These are phyloP conservation scores for Eucalyptus pumila DNA, from an alignment of 345 rosid genomes.

Conservation along the genomic window DNA sequence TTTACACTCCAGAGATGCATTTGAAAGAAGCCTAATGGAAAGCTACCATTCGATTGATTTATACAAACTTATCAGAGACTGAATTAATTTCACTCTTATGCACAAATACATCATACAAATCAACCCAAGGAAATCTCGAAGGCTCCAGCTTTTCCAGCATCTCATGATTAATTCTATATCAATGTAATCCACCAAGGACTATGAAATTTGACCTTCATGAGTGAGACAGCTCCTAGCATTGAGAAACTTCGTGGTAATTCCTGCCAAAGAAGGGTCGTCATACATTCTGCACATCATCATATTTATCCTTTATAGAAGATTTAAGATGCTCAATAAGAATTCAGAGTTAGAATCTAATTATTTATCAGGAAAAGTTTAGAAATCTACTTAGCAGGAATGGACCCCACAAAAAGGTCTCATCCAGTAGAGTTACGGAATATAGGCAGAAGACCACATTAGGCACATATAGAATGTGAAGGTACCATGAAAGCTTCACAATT, in stretches of 20 bases:
- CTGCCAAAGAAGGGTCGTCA: not conserved
- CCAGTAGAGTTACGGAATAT: not conserved
- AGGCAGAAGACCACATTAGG: not conserved
- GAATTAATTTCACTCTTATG: not conserved
- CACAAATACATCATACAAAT: not conserved
- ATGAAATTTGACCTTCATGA: not conserved
- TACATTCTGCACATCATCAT: not conserved
- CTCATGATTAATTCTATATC: not conserved
- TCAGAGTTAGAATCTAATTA: not conserved
- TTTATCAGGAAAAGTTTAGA: not conserved
- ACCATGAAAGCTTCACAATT: constrained; percentile 10
- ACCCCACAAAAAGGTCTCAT: not conserved
- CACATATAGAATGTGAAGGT: not conserved
- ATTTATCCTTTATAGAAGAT: not conserved
- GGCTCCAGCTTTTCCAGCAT: not conserved
- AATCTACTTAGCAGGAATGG: not conserved
- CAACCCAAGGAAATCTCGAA: not conserved
- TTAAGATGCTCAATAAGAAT: not conserved
- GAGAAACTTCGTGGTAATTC: not conserved
- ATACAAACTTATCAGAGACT: not conserved
- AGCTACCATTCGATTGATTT: not conserved
- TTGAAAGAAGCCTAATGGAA: not conserved
- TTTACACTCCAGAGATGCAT: not conserved
- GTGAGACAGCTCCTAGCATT: not conserved
- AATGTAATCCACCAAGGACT: not conserved